Percentiles rank a stretch among this genome's conserved stretches.
phyloP scores from a whole-genome alignment of 345 rosid species.

The Acer campestre region DNA sequence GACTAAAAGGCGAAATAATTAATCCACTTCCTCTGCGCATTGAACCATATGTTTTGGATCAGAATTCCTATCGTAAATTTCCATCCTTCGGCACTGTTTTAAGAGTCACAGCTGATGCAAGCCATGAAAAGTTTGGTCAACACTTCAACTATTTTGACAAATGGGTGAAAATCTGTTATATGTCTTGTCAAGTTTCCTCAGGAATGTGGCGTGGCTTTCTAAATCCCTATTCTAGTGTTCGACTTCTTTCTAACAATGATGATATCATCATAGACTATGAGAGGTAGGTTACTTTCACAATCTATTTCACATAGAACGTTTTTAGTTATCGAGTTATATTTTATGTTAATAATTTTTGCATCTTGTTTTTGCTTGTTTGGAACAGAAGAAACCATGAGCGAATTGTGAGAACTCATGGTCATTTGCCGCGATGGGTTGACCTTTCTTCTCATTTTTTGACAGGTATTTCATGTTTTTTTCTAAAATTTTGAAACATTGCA shows the following conservation, averaged over 20 bases:
- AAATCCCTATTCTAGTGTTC: background rate
- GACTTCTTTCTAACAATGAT: constrained; percentile 21
- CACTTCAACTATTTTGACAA: constrained; percentile 9
- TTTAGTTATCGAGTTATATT: background rate
- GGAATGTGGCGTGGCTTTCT: constrained; percentile 8
- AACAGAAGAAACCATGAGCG: too few relatives aligned
- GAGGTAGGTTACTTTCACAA: constrained; percentile 5
- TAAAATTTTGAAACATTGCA: too few relatives aligned
- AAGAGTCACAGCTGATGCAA: constrained; percentile 13
- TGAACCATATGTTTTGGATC: constrained; percentile 5
- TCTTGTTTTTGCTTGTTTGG: background rate
- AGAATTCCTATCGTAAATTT: constrained; percentile 10
- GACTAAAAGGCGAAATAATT: too few relatives aligned
- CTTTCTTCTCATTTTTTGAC: too few relatives aligned
- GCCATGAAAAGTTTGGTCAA: constrained; percentile 19
- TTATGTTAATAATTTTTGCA: background rate
- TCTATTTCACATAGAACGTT: background rate
- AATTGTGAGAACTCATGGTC: too few relatives aligned
- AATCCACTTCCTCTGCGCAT: too few relatives aligned
- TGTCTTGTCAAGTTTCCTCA: constrained; percentile 10
- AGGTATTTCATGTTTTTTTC: too few relatives aligned
- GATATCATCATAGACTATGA: background rate
- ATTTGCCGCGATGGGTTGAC: too few relatives aligned
- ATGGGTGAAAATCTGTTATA: constrained; percentile 25
- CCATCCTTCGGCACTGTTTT: constrained; percentile 11